Base-by-base conservation (phyloP, 106 monocot species). In the Allium fistulosum region DNA sequence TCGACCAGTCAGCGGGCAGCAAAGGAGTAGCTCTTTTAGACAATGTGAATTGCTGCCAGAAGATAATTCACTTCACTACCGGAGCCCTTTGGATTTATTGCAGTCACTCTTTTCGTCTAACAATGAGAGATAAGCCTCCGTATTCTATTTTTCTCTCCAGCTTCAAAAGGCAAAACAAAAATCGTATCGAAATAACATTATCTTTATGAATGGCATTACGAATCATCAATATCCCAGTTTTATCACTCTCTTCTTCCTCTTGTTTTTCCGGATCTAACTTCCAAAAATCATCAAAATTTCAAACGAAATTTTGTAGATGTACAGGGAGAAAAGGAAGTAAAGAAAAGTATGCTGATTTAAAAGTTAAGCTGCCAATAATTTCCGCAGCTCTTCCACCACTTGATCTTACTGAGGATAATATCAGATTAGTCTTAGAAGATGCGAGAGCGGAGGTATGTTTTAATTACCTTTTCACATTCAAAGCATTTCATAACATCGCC, bases 391-490 rank as follows among this genome's bases (percentile, higher is more conserved):
- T 81, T 2, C 80, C 66, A 6, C 71, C 58, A 2, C 91, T 91
- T 49, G 91, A 91, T 57, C 76, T 91, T 17, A 84, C 77, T 7
- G 91, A 91, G 72, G 84, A 91, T 26, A 84, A 87, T 77, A 62
- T 87, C 66, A 73, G 72, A 15, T 69, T 70, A 65, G 91, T 87
- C 57, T 72, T 91, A 7, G 60, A 71, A 53, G 91, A 91, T n/a
- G 81, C 91, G 5, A 80, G 72, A 72, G 61, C 83, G 0, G 81
- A 91, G 86, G 90, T 60, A 78, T 66, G 37, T 37, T 37, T 37
- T 37, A 37, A 37, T 37, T 37, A 37, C 37, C 37, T 37, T 37
- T 37, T 37, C 37, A 37, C 37, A 37, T 37, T 37, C 37, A 37
- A 37, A 37, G 37, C 37, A 37, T 37, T 37, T 37, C 37, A 37